Evolutionary conservation across 495 filamentous ascomycete species (phyloP), one percentile per base, ranked within the genome.

Genomic region (Penicillium soppii): DNA sequence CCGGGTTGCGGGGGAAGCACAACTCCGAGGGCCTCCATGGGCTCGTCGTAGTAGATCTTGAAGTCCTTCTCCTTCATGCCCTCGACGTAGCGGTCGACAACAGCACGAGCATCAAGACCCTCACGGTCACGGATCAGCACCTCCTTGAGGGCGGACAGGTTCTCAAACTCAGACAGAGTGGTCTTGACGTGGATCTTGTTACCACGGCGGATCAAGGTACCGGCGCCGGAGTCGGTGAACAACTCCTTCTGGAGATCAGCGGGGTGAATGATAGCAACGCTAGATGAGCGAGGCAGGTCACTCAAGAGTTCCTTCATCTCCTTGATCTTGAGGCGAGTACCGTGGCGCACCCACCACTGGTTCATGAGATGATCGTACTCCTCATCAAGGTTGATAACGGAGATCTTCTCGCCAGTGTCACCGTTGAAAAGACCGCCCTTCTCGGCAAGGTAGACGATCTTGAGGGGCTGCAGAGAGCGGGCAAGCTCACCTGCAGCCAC

Each of bases 361-460:
- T 80, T 84, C 92, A 98, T 96, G 58, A 97, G 78, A 64, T 91
- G 81, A 13, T 96, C 95, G 65, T 88, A 98, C 70, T 98, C 94
- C 72, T 98, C 92, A 60, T 98, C 94, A 19, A 98, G 81, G 74
- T 98, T 97, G 66, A 98, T 98, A 43, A 85, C 90, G 7, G 92
- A 96, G 59, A 98, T 97, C 78, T 96, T 96, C 76, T 95, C 88
- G 38, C 89, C 88, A 12, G 87, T 90, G 52, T 94, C 90, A 47
- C 90, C 92, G 65, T 97, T 91, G 73, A 95, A 96, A 26, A 98
- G 73, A 15, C 94, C 94, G 30, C 94, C 94, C 80, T 97, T 97
- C 77, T 98, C 94, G 23, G 91, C 95, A 16, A 98, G 83, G 70
- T 97, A 98, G 40, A 98, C 92, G 39, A 97, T 95, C 84, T 98